These are phyloP conservation scores for Pleurozium schreberi DNA, from an alignment of 225 moss, liverwort and hornwort genomes.

Conservation along the genomic window DNA sequence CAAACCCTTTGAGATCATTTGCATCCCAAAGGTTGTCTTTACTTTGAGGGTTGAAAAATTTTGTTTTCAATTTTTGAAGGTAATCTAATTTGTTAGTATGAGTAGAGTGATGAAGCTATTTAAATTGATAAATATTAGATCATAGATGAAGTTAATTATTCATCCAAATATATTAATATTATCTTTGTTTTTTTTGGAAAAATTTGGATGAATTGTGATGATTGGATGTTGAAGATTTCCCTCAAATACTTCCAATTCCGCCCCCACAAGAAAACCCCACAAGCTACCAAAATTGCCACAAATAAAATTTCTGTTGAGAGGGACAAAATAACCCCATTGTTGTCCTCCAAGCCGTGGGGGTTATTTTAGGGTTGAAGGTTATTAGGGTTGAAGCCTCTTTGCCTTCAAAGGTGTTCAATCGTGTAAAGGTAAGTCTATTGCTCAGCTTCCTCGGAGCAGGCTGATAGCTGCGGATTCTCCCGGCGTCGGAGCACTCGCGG, in stretches of 20 bases:
- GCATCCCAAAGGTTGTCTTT: no score
- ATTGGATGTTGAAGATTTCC: background rate
- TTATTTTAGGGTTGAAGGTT: background rate
- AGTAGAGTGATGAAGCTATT: background rate
- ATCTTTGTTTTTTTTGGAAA: no score
- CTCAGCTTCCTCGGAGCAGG: background rate
- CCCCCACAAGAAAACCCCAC: accelerated
- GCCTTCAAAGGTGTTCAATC: no score
- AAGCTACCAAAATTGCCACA: background rate
- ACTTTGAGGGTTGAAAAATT: background rate
- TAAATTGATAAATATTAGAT: background rate
- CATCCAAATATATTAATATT: no score
- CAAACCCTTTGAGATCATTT: background rate
- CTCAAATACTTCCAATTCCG: no score
- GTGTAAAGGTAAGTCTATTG: no score
- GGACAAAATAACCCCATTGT: background rate
- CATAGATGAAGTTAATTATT: background rate
- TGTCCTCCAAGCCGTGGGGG: background rate
- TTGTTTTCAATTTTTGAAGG: background rate
- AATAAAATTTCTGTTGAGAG: background rate
- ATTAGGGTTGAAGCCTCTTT: background rate
- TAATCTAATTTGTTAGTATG: background rate
- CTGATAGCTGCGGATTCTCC: background rate
- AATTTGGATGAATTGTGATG: background rate
- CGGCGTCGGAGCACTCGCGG: background rate